These are phyloP conservation scores for Tolypocladium endophyticum DNA, from an alignment of 2,329 filamentous ascomycete species.

Conservation along the genomic window DNA sequence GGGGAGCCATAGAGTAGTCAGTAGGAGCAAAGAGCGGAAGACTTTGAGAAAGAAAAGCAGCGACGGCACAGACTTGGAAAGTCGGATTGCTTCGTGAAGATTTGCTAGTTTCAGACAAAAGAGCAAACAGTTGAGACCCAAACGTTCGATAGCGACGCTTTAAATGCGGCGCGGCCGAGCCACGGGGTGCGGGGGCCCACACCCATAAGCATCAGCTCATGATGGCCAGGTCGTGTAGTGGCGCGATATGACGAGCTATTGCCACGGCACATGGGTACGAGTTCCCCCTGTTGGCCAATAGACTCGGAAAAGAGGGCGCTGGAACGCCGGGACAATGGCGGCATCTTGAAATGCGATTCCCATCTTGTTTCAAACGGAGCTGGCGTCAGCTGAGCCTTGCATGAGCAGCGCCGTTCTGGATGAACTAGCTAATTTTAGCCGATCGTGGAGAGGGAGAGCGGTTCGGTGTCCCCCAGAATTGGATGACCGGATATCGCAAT, in stretches of 20 bases:
- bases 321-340: neutral
- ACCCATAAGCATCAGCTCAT: neutral
- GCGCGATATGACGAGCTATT: neutral
- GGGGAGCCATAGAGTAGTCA: neutral
- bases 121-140: neutral
- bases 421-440: neutral
- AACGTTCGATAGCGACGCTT: neutral
- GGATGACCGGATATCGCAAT: no score
- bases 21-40: neutral
- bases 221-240: neutral
- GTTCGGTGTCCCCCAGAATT: no score
- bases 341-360: neutral
- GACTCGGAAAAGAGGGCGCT: neutral
- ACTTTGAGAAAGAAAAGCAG: neutral
- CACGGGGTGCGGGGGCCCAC: neutral
- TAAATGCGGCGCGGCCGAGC: neutral
- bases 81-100: neutral
- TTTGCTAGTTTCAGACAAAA: neutral
- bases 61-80: neutral
- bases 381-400: neutral
- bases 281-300: neutral
- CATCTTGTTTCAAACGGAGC: neutral
- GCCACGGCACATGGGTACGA: neutral
- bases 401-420: neutral
- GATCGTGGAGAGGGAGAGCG: no score